These are phyloP conservation scores for Chlamydomonas eustigma DNA, from an alignment of 139 green algal species.

Conservation along the genomic window DNA sequence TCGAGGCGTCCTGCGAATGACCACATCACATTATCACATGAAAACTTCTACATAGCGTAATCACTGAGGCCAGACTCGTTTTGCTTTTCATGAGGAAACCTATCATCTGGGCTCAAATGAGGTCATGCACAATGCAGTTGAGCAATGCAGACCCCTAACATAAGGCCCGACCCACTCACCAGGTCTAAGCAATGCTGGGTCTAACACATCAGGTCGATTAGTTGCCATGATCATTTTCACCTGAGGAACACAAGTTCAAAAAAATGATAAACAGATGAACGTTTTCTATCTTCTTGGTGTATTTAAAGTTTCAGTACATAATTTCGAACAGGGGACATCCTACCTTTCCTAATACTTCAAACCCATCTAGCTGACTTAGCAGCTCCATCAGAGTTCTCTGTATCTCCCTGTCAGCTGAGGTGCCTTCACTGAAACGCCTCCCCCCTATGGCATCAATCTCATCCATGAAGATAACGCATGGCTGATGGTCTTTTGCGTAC, in stretches of 20 bases:
- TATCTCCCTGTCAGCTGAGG: slow-evolving; percentile 95
- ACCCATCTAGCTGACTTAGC: slow-evolving; percentile 92
- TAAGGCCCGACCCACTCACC: no score
- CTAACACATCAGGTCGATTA: slow-evolving; percentile 94
- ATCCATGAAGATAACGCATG: slow-evolving; percentile 99
- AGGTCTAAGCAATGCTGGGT: slow-evolving; percentile 94
- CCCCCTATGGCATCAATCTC: slow-evolving; percentile 98
- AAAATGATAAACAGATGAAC: no score
- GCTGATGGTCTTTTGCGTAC: slow-evolving; percentile 60
- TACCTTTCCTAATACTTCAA: slow-evolving; percentile 9
- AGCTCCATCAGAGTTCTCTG: slow-evolving; percentile 99
- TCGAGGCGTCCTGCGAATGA: slow-evolving; percentile 19
- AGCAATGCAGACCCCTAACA: no score
- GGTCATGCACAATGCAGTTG: no score
- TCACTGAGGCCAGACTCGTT: no score
- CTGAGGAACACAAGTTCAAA: no score
- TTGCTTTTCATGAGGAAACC: no score
- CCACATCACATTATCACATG: no score
- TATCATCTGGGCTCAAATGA: no score
- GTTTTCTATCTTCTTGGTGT: no score
- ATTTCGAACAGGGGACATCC: not conserved
- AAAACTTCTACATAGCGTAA: no score
- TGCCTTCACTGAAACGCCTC: slow-evolving; percentile 94
- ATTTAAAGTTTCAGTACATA: no score
- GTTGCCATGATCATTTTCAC: slow-evolving; percentile 96